Percentiles rank a stretch among this genome's conserved stretches.
phyloP scores from a whole-genome alignment of 352 stramenopile species.

The Phytophthora pistaciae region DNA sequence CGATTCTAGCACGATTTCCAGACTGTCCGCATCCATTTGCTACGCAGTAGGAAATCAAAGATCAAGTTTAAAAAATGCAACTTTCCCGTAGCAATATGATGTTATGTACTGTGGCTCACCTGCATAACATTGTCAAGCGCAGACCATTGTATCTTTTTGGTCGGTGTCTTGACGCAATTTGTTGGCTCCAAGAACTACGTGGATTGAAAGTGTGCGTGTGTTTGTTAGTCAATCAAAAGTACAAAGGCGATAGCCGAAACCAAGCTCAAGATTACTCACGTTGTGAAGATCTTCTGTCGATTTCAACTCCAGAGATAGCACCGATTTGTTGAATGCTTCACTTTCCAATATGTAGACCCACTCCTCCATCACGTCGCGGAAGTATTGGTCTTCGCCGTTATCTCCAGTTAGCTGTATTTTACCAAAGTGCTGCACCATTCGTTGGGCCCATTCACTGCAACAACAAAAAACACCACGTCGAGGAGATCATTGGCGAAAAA shows the following conservation, averaged over 20 bases:
- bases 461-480: not conserved
- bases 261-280: conserved; percentile 39
- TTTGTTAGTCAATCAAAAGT: not conserved
- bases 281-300: conserved; percentile 76
- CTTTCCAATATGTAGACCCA: conserved; percentile 91
- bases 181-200: conserved; percentile 73
- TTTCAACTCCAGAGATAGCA: conserved; percentile 74
- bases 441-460: conserved; percentile 69
- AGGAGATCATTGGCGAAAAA: not conserved
- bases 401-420: conserved; percentile 68
- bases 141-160: conserved; percentile 80
- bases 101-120: conserved; percentile 35
- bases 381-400: conserved; percentile 49
- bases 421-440: conserved; percentile 62
- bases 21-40: conserved; percentile 83
- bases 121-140: conserved; percentile 87
- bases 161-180: conserved; percentile 87
- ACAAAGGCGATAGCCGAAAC: not conserved
- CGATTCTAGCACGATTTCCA: conserved; percentile 83
- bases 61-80: not conserved
- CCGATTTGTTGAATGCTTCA: conserved; percentile 72
- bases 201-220: not conserved
- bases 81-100: not conserved
- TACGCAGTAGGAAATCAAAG: conserved; percentile 25
- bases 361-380: conserved; percentile 84